Conservation (phyloP, 345 rosid genomes). For the Populus davidiana region DNA sequence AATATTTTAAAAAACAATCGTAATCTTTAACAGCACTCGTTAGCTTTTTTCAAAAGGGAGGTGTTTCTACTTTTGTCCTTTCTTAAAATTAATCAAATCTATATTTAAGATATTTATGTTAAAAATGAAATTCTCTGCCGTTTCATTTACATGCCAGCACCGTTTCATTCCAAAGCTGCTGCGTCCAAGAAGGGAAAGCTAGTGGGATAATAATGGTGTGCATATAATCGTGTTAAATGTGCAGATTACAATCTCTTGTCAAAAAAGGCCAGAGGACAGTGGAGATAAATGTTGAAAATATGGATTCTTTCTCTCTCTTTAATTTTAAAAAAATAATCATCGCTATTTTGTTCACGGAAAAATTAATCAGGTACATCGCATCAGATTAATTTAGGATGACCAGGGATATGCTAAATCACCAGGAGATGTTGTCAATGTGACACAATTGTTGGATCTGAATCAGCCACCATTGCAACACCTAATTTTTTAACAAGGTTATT, state of each 20-base stretch:
- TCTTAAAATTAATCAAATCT: not conserved
- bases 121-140: not conserved
- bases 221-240: slow-evolving; percentile 32
- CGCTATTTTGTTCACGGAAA: not conserved
- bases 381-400: slow-evolving; percentile 60
- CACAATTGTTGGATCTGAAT: too few species aligned
- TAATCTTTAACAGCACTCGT: accelerated
- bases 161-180: slow-evolving; percentile 15
- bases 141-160: not conserved
- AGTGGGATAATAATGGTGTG: slow-evolving; percentile 21
- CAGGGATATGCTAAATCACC: slow-evolving; percentile 68
- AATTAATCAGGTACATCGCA: slow-evolving; percentile 55
- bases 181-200: slow-evolving; percentile 26
- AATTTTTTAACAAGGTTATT: too few species aligned
- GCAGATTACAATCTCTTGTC: slow-evolving; percentile 28
- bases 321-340: too few species aligned
- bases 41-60: too few species aligned
- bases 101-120: not conserved
- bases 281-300: slow-evolving; percentile 30
- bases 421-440: slow-evolving; percentile 73
- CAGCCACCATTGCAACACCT: too few species aligned
- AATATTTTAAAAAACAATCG: accelerated
- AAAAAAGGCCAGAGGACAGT: slow-evolving; percentile 42
- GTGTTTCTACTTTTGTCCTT: not conserved
- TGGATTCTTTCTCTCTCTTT: not conserved